These are phyloP conservation scores for Telopea speciosissima DNA, from an alignment of 177 flowering plant genomes.

Conservation along the genomic window DNA sequence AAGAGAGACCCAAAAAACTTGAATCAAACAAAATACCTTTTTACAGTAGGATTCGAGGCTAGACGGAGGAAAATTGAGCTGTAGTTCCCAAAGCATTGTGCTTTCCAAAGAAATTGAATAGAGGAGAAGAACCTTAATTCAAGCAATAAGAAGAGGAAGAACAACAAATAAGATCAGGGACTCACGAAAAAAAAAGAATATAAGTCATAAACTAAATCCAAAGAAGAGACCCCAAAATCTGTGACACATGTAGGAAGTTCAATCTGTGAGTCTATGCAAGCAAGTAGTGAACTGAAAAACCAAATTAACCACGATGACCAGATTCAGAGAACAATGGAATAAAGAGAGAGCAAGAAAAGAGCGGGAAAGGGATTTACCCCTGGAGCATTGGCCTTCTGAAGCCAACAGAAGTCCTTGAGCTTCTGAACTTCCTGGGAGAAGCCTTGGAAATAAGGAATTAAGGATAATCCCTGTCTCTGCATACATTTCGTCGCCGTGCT, in stretches of 20 bases:
- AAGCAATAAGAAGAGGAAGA: neutral
- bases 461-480: constrained; percentile 24
- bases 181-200: neutral
- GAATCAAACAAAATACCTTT: neutral
- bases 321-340: neutral
- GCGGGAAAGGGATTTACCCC: constrained; percentile 11
- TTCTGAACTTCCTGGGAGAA: constrained; percentile 19
- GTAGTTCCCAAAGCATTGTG: too few relatives aligned
- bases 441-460: constrained; percentile 23
- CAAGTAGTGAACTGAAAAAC: neutral
- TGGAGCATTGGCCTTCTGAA: constrained; percentile 15
- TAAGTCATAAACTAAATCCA: too few relatives aligned
- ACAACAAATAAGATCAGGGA: neutral
- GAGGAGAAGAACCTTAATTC: neutral
- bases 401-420: constrained; percentile 16
- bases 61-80: too few relatives aligned
- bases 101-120: neutral
- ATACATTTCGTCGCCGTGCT: constrained; percentile 17
- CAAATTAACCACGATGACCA: neutral
- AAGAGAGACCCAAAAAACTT: neutral
- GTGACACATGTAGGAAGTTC: too few relatives aligned
- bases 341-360: neutral
- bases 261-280: neutral
- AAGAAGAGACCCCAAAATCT: too few relatives aligned
- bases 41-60: neutral